phyloP scores from a whole-genome alignment of 2,329 filamentous ascomycete genomes.

The Xylaria sp. region DNA sequence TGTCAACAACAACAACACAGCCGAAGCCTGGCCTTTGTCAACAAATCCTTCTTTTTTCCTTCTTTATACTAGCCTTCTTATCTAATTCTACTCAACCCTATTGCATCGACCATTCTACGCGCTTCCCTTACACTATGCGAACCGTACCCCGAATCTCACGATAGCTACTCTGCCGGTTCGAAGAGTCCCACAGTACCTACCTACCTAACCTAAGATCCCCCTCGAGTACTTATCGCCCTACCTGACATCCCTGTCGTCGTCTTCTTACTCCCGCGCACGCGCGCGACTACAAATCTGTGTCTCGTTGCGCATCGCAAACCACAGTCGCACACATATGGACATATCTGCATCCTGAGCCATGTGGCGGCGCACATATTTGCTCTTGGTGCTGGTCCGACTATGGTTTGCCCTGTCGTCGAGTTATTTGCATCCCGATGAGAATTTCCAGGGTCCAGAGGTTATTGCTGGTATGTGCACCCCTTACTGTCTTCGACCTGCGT shows the following conservation, averaged over 20 bases:
- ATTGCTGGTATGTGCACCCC: constrained; percentile 79
- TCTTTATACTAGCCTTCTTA: neutral
- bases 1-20: constrained; percentile 30
- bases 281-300: constrained; percentile 23
- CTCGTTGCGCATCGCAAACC: constrained; percentile 32
- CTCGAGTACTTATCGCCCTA: neutral
- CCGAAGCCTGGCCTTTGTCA: constrained; percentile 9
- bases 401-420: constrained; percentile 95
- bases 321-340: constrained; percentile 33
- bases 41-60: constrained; percentile 1
- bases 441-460: constrained; percentile 98
- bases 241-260: constrained; percentile 21
- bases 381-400: constrained; percentile 85
- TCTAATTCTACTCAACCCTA: neutral
- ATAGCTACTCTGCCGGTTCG: constrained; percentile 24
- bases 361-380: constrained; percentile 91
- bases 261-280: constrained; percentile 17
- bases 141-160: constrained; percentile 16
- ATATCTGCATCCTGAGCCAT: constrained; percentile 59
- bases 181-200: constrained; percentile 23
- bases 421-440: constrained; percentile 98
- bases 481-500: constrained; percentile 5
- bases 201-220: neutral
- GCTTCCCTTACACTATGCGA: constrained; percentile 26
- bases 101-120: neutral